These are phyloP conservation scores for Harringtonia aguacate DNA, from an alignment of 2,329 filamentous ascomycete genomes.

Conservation along the genomic window DNA sequence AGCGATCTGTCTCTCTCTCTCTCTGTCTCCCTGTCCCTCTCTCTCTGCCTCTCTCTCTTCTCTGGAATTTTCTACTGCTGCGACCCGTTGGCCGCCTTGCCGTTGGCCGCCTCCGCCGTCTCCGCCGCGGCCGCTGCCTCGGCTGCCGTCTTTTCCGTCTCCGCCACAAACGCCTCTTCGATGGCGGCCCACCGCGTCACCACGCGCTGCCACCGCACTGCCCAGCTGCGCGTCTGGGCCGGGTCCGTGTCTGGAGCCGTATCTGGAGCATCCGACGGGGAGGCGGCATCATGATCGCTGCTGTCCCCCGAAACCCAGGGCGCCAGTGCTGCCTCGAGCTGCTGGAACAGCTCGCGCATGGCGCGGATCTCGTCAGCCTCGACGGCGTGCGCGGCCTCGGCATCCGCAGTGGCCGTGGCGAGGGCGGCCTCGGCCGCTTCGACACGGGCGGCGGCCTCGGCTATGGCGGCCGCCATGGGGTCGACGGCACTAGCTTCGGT, in stretches of 20 bases:
- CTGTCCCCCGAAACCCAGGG: slow-evolving; percentile 51
- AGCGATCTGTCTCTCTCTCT: neutral
- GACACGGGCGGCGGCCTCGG: slow-evolving; percentile 7
- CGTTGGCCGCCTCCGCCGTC: no score
- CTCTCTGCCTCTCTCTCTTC: neutral
- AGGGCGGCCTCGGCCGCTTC: slow-evolving; percentile 21
- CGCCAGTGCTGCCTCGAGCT: slow-evolving; percentile 67
- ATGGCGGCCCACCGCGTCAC: slow-evolving; percentile 75
- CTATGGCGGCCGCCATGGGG: slow-evolving; percentile 25
- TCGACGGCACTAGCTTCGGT: slow-evolving; percentile 31
- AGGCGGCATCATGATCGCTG: slow-evolving; percentile 44
- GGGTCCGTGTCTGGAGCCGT: no score
- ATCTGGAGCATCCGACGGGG: no score
- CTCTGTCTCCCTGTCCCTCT: neutral
- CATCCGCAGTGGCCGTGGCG: slow-evolving; percentile 9
- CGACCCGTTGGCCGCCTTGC: no score
- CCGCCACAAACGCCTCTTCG: slow-evolving; percentile 58
- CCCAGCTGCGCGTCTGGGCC: slow-evolving; percentile 65
- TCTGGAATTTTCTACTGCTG: no score
- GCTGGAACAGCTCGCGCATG: slow-evolving; percentile 70
- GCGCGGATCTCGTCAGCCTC: slow-evolving; percentile 57
- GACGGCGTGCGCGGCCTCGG: slow-evolving; percentile 44
- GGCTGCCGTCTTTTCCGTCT: slow-evolving; percentile 19
- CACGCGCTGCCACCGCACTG: slow-evolving; percentile 73
- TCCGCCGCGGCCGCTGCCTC: neutral